Conservation (phyloP, 2,329 filamentous ascomycete species). For the Beauveria brongniartii region DNA sequence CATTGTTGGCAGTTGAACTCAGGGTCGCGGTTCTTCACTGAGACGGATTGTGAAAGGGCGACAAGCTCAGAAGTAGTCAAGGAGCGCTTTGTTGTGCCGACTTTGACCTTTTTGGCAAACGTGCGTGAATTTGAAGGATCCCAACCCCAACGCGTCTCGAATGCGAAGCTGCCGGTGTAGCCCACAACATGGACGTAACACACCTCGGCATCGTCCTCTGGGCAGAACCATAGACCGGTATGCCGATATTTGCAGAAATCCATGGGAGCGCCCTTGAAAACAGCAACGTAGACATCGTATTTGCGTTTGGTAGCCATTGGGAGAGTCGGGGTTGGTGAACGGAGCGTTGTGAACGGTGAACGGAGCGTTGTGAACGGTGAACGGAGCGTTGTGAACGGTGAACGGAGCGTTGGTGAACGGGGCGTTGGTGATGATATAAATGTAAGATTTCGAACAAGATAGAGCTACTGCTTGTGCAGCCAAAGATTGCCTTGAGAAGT, state of each 20-base stretch:
- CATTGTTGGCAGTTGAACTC: constrained; percentile 14
- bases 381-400: too few relatives aligned
- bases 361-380: too few relatives aligned
- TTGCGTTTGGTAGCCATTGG: constrained; percentile 8
- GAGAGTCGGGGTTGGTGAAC: too few relatives aligned
- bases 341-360: too few relatives aligned
- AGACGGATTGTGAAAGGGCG: neutral
- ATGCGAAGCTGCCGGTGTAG: neutral
- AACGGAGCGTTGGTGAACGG: too few relatives aligned
- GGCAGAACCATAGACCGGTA: constrained; percentile 9
- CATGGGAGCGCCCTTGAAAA: neutral
- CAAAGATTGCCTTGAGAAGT: too few relatives aligned
- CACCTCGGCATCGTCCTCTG: neutral
- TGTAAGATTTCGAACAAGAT: too few relatives aligned
- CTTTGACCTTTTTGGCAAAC: neutral
- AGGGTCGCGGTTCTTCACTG: constrained; percentile 1
- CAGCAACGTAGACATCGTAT: constrained; percentile 7
- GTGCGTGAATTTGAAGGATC: neutral
- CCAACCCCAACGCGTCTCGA: neutral
- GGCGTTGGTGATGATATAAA: too few relatives aligned
- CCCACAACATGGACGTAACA: neutral
- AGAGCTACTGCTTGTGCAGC: too few relatives aligned
- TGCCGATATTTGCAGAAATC: constrained; percentile 11
- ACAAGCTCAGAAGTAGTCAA: neutral
- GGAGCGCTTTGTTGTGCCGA: neutral